Evolutionary conservation across 225 moss, liverwort and hornwort species (phyloP).

Genomic region (Antitrichia curtipendula): DNA sequence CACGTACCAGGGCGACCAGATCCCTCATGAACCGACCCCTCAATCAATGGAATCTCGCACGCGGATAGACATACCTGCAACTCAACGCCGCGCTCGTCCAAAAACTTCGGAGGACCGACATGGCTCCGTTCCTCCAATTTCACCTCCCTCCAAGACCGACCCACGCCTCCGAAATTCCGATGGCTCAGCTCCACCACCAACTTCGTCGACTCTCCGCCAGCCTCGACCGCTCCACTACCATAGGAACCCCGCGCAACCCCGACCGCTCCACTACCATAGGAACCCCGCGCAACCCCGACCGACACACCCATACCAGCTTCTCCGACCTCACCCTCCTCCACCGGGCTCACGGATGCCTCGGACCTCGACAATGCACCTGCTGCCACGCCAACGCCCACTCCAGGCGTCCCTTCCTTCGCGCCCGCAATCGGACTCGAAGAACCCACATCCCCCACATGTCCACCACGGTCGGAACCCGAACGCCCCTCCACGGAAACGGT

Average conservation of each 20-base stretch:
- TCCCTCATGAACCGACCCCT: background rate
- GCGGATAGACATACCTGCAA: slow-evolving; percentile 11
- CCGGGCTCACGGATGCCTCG: background rate
- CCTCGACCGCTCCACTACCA: background rate
- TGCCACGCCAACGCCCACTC: background rate
- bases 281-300: background rate
- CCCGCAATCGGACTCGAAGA: background rate
- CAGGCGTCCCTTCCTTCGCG: background rate
- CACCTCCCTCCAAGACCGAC: background rate
- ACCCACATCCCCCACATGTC: background rate
- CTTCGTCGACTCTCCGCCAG: background rate
- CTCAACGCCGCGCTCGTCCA: background rate
- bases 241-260: background rate
- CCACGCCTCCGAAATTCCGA: background rate
- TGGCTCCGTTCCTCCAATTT: background rate
- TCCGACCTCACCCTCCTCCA: background rate
- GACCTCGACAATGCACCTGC: background rate
- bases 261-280: background rate
- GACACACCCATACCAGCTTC: background rate
- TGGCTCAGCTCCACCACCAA: slow-evolving; percentile 26
- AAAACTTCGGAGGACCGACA: background rate
- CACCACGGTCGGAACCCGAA: background rate
- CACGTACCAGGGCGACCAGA: background rate
- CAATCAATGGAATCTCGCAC: background rate
- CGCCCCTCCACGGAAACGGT: background rate